Base-by-base conservation (phyloP, 2,329 filamentous ascomycete genomes). In the Exophiala aquamarina region DNA sequence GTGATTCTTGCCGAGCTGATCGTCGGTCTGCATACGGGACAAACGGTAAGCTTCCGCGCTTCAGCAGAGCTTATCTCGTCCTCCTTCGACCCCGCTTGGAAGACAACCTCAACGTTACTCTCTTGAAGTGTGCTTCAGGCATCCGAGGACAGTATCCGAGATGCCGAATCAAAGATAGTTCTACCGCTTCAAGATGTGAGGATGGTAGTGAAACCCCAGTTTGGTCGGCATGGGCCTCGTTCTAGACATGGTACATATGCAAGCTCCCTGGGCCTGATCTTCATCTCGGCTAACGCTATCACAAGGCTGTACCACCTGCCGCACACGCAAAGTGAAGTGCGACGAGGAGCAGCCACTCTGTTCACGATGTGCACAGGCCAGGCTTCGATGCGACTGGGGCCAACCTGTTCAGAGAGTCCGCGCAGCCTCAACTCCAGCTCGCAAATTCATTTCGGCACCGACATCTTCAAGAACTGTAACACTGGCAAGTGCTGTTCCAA, bases 291-390 rank as follows among this genome's bases (percentile, higher is more conserved):
- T 36, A 34, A 39, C 21, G n/a, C n/a, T 18, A 34, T 38, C 6
- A 35, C 15, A 47, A 69, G 66, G 66, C 50, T 69, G 66, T 59
- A 64, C 61, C 46, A 69, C 66, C 44, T 69, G 66, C 51, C 43
- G 50, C 13, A 40, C 28, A 1, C 37, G 50, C 15, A 53, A 53
- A 21, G 14, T 53, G 11, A 53, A 53, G 33, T 53, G 50, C 37
- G 50, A 53, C 28, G 50, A 53, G 38, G 14, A 40, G 21, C 19
- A 14, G 18, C 66, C 66, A 3, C 41, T 62, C 15, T 69, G 66
- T 44, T 50, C 48, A 19, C 64, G 65, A 35, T 69, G 66, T 44
- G 44, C 47, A 17, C 58, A 63, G 15, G 41, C 67, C 26, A 57
- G 54, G 14, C 50, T 68, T 20, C 53, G 52, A 40, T 68, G 66